Evolutionary conservation across 2,329 filamentous ascomycete genomes (phyloP), one percentile per base, ranked within the genome.

Genomic region (Cladosporium colombiae): DNA sequence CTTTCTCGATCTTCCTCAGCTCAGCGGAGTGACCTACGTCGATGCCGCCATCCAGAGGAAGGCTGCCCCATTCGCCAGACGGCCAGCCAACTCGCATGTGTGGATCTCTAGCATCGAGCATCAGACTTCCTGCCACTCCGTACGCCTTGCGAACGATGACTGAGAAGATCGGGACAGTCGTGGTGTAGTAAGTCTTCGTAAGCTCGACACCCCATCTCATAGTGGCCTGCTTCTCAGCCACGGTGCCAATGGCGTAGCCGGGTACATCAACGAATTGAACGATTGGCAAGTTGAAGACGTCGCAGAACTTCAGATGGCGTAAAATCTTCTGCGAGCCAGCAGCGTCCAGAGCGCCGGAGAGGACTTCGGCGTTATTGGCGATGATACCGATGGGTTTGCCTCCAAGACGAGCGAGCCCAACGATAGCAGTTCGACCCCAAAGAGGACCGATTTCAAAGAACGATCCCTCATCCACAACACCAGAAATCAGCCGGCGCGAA

Each of bases 401-500:
- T 16, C 77, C 81, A 1, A 89, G 75, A 6, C 87, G 78, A 1
- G 86, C 87, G 0, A 89, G 80, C 0, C 87, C 87, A 8, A 84
- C 81, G 40, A 89, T 88, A 0, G 85, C 82, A 0, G 86, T 88
- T 1, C 81, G 83, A 5, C 87, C 87, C 87, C 87, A 89, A 1
- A 88, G 79, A 0, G 81, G 74, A 4, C 87, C 87, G 56, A 89
- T 89, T 68, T 89, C 87, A 74, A 89, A 89, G 80, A 85, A 89
- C 0, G 82, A 85, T 25, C 72, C 80, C 2, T 70, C 68, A 68
- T 89, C 87, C 0, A 88, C 82, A 0, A 89, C 82, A 2, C 81
- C 82, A 0, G 76, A 79, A 66, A 89, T 87, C 66, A 89, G 84
- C 1, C 80, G 82, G 7, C 83, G 79, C 0, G 86, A 80, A 67